These are phyloP conservation scores for Aureobasidium sp. DNA, from an alignment of 2,329 filamentous ascomycete species.

Conservation along the genomic window DNA sequence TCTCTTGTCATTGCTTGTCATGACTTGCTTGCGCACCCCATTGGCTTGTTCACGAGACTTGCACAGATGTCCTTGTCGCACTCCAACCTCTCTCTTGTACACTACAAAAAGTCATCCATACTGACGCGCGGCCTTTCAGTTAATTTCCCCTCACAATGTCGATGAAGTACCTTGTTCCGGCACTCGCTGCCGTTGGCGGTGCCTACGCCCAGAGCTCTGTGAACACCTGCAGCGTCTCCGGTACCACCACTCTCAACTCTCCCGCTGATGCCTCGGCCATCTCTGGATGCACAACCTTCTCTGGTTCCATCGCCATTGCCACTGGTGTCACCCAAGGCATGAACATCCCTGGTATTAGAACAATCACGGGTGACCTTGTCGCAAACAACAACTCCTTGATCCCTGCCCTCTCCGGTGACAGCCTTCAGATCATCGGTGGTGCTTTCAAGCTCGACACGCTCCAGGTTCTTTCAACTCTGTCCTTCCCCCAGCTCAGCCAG, in stretches of 20 bases:
- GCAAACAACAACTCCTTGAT: slow-evolving; percentile 51
- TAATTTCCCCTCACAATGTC: slow-evolving; percentile 35
- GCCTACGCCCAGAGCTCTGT: slow-evolving; percentile 31
- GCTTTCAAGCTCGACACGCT: slow-evolving; percentile 62
- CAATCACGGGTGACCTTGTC: slow-evolving; percentile 50
- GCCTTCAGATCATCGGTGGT: slow-evolving; percentile 58
- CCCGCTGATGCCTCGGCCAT: slow-evolving; percentile 52
- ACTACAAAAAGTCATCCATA: neutral
- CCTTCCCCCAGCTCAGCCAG: slow-evolving; percentile 54
- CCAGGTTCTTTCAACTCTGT: slow-evolving; percentile 59
- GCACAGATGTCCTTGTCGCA: neutral
- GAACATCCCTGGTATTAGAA: slow-evolving; percentile 51
- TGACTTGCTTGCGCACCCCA: neutral
- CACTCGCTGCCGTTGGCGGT: slow-evolving; percentile 44
- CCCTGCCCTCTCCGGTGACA: slow-evolving; percentile 51
- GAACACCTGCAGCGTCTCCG: slow-evolving; percentile 26
- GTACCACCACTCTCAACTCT: slow-evolving; percentile 51
- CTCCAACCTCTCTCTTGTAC: neutral
- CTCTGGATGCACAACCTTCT: slow-evolving; percentile 56
- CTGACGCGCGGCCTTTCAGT: slow-evolving; percentile 5
- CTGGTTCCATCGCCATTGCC: slow-evolving; percentile 60
- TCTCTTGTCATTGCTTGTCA: neutral
- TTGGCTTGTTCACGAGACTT: neutral
- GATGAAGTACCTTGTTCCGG: slow-evolving; percentile 48
- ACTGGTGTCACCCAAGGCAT: slow-evolving; percentile 49